These are phyloP conservation scores for Eutrema yunnanense DNA, from an alignment of 345 rosid species.

Conservation along the genomic window DNA sequence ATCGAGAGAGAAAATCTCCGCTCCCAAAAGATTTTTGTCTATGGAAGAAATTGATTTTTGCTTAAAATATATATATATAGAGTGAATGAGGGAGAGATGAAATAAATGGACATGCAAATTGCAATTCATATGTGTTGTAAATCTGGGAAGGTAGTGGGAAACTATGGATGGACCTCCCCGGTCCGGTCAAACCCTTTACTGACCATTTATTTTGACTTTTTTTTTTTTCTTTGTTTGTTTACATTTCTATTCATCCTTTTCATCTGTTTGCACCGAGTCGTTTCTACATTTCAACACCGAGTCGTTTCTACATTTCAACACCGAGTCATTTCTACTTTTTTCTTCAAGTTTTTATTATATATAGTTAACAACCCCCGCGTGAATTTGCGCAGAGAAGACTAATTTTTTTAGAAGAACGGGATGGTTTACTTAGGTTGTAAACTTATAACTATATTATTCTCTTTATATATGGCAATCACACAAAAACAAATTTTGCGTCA, in stretches of 20 bases:
- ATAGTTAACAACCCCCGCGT: neutral
- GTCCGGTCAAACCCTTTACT: conserved; percentile 25
- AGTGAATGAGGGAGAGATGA: neutral
- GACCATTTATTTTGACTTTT: conserved; percentile 31
- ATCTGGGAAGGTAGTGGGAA: conserved; percentile 25
- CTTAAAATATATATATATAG: conserved; percentile 13
- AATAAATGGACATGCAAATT: conserved; percentile 10
- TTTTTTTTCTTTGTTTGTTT: neutral
- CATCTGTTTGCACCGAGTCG: neutral
- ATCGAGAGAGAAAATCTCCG: neutral
- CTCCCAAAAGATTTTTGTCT: neutral
- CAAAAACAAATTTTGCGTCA: no score
- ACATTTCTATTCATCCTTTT: neutral
- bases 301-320: neutral
- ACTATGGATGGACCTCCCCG: conserved; percentile 20
- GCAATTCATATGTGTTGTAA: neutral
- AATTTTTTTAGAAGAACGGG: neutral
- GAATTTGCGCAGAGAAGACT: neutral
- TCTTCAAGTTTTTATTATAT: neutral
- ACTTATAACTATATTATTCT: neutral
- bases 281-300: neutral
- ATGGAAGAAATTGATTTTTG: conserved; percentile 17
- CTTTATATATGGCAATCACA: neutral
- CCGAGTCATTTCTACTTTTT: neutral
- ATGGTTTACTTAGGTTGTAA: neutral